Evolutionary conservation across 2,329 filamentous ascomycete genomes (phyloP), one percentile per base, ranked within the genome.

Genomic region (Fonsecaea pedrosoi): DNA sequence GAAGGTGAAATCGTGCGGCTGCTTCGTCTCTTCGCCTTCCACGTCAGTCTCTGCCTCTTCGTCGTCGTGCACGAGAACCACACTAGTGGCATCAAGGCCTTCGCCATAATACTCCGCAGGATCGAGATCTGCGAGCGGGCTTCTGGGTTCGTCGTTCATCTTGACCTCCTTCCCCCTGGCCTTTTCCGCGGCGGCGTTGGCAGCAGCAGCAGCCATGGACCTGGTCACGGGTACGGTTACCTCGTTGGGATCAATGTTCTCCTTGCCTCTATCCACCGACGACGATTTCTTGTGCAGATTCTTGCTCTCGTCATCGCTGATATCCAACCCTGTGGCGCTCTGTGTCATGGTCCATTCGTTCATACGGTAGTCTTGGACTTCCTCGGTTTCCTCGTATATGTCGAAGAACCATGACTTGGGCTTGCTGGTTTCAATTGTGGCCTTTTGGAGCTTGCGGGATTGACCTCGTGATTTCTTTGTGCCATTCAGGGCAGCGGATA

Each of bases 331-430:
- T 70, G 90, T 90, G 7, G 94, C 94, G 64, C 90, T 90, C 81
- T 97, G 94, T 79, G 97, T 92, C 81, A 98, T 92, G 18, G 72
- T 72, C 72, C 72, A 73, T 42, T 73, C 72, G 48, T 70, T 71
- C 45, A 97, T 82, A 74, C 96, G 97, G 73, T 93, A 92, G 79
- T 95, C 91, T 76, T 96, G 90, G 76, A 97, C 91, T 76, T 97
- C 92, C 7, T 90, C 87, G 0, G 92, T 92, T 78, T 99, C 94
- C 76, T 97, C 92, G 76, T 97, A 90, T 74, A 99, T 98, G 66
- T 94, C 91, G 76, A 99, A 98, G 82, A 90, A 90, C 94, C 93
- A 97, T 66, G 78, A 76, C 66, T 84, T 85, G 25, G 84, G 81
- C 80, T 83, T 80, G 65, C 85, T 85, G 38, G 87, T 84, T 75